phyloP scores from a whole-genome alignment of 108 stramenopile genomes.

The Nitzschia sp. region DNA sequence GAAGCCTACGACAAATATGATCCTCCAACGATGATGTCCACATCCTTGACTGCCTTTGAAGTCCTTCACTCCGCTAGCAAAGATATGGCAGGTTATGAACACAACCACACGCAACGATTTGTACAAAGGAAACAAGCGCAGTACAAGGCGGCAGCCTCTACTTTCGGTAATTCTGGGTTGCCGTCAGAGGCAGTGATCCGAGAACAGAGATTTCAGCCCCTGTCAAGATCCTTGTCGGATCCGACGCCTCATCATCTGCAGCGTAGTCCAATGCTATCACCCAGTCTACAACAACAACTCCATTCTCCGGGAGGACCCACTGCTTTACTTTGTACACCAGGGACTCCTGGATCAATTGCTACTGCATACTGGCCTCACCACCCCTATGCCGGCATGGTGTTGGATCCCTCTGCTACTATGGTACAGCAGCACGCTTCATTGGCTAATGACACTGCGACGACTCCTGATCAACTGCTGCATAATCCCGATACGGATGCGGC shows the following conservation, averaged over 20 bases:
- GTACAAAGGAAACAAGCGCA: background rate
- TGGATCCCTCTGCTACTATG: background rate
- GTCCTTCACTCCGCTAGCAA: conserved; percentile 16
- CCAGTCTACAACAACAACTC: conserved; percentile 7
- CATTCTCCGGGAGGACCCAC: conserved; percentile 12
- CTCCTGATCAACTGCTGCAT: background rate
- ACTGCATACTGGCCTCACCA: background rate
- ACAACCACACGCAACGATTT: conserved; percentile 12
- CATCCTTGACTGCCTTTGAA: conserved; percentile 45
- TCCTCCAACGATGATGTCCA: conserved; percentile 28
- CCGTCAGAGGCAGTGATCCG: background rate
- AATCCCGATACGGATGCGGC: conserved; percentile 32
- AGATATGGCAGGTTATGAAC: background rate
- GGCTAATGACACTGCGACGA: background rate
- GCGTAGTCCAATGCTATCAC: conserved; percentile 6
- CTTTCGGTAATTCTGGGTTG: background rate
- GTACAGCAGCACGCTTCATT: background rate
- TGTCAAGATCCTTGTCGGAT: conserved; percentile 34
- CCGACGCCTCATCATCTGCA: conserved; percentile 20
- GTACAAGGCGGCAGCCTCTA: background rate
- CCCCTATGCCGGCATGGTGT: background rate
- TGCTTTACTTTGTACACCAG: conserved; percentile 5
- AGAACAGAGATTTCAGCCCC: conserved; percentile 15
- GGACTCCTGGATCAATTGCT: too few species aligned
- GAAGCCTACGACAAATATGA: conserved; percentile 5